These are phyloP conservation scores for Leishmania braziliensis DNA, from an alignment of 208 protist genomes.

Conservation along the genomic window DNA sequence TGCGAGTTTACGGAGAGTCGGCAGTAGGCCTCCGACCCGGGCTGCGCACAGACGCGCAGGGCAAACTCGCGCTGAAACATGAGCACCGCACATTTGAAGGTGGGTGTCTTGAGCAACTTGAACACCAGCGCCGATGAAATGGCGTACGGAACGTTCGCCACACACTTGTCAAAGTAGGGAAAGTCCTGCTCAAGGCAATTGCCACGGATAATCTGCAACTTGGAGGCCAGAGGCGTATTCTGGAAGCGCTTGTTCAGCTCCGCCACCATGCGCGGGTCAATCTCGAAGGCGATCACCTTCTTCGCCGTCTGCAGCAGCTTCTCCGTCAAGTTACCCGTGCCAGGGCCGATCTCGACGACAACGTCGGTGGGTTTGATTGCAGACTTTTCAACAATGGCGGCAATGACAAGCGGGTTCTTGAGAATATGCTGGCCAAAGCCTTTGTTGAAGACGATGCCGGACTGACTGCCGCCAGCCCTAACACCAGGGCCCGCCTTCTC, in stretches of 20 bases:
- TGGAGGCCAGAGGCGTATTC: conserved; percentile 82
- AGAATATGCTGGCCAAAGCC: conserved; percentile 99
- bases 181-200: conserved; percentile 99
- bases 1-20: conserved; percentile 99
- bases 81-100: conserved; percentile 96
- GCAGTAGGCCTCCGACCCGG: conserved; percentile 97
- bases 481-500: conserved; percentile 36
- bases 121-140: conserved; percentile 99
- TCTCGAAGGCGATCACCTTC: conserved; percentile 98
- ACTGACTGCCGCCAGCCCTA: conserved; percentile 82
- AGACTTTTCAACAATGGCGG: conserved; percentile 98
- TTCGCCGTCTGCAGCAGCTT: conserved; percentile 97
- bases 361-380: conserved; percentile 97
- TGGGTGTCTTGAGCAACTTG: conserved; percentile 97
- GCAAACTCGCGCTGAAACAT: conserved; percentile 99
- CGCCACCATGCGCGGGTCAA: conserved; percentile 99
- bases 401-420: conserved; percentile 98
- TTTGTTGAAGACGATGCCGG: conserved; percentile 96
- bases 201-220: conserved; percentile 98
- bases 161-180: conserved; percentile 99
- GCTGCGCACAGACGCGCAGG: conserved; percentile 97
- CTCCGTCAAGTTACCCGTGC: conserved; percentile 99
- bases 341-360: conserved; percentile 99
- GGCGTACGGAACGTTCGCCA: conserved; percentile 99
- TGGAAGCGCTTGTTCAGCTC: conserved; percentile 99